Base-by-base conservation (phyloP, 208 protist species). In the Lotmaria passim region DNA sequence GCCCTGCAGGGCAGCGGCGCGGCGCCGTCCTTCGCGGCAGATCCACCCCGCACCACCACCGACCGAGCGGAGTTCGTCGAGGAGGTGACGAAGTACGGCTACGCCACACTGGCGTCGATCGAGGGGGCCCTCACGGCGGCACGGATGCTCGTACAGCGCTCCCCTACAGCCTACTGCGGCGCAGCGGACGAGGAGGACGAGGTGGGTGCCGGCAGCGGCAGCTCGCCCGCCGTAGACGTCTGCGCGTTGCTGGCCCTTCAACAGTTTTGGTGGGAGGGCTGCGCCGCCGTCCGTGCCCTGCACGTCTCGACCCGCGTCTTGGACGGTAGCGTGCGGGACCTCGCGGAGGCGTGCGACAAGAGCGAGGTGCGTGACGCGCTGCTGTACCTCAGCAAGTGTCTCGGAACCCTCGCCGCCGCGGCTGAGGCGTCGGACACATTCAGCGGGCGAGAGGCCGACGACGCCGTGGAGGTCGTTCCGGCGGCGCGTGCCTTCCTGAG, bases 221-320 rank as follows among this genome's bases (percentile, higher is more conserved):
- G n/a, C n/a, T 15, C 41, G 39, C 7, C 38, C 14, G n/a, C 26
- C 14, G 7, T 51, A 7, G 59, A 67, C 8, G 17, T 66, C 21
- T 24, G 23, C 34, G 82, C 81, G 73, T 56, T 91, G 24, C 38
- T 89, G 2, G 79, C 83, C 8, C 41, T 89, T 11, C 81, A 92
- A 43, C 61, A 73, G 31, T 88, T 94, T 57, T 87, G 85, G 82
- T 87, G 83, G 86, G 82, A 89, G 41, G 89, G 86, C 36, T 79
- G 83, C 60, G 44, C 47, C 10, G 36, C 75, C 2, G 74, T 63
- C 3, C 53, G 53, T 2, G 55, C 38, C 0, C 44, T 94, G 56
- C 66, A 78, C 41, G 3, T 34, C 4, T 61, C 71, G 4, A 44
- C 75, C 33, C 51, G 12, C 6, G 36, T 46, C 14, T 56, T 94